Evolutionary conservation across 345 rosid genomes (phyloP).

Genomic region (Brassica carinata): DNA sequence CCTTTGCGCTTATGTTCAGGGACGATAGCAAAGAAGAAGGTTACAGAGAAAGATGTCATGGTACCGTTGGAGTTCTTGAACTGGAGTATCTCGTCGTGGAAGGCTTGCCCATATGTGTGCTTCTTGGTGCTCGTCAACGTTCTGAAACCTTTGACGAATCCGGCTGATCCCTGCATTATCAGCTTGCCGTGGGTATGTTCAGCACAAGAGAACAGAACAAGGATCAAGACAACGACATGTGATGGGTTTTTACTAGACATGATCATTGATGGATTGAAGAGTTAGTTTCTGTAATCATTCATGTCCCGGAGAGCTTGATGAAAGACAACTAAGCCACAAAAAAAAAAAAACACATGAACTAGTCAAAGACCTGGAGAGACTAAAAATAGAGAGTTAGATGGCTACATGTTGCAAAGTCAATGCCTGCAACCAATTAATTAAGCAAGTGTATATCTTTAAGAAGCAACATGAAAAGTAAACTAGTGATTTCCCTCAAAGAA

Average conservation of each 20-base stretch:
- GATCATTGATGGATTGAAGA: not conserved
- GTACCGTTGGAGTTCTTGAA: constrained; percentile 53
- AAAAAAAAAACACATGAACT: no score
- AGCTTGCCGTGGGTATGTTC: not conserved
- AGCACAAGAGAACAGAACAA: not conserved
- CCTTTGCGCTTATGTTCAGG: constrained; percentile 58
- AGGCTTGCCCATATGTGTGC: constrained; percentile 69
- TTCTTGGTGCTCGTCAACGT: constrained; percentile 52
- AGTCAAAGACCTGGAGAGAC: no score
- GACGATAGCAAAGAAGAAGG: constrained; percentile 66
- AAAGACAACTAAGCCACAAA: not conserved
- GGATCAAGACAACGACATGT: not conserved
- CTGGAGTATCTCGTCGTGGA: constrained; percentile 45
- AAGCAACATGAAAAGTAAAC: no score
- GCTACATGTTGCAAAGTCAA: no score
- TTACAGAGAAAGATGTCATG: constrained; percentile 62
- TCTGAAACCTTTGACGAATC: constrained; percentile 39
- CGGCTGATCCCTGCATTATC: not conserved
- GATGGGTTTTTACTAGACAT: not conserved
- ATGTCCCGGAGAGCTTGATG: not conserved
- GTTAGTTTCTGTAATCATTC: not conserved
- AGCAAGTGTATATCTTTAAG: no score
- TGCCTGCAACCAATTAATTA: no score
- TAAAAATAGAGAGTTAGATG: no score
- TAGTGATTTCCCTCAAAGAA: no score